Evolutionary conservation across 352 stramenopile species (phyloP), one percentile per base, ranked within the genome.

Genomic region (Pythium dissotocum): DNA sequence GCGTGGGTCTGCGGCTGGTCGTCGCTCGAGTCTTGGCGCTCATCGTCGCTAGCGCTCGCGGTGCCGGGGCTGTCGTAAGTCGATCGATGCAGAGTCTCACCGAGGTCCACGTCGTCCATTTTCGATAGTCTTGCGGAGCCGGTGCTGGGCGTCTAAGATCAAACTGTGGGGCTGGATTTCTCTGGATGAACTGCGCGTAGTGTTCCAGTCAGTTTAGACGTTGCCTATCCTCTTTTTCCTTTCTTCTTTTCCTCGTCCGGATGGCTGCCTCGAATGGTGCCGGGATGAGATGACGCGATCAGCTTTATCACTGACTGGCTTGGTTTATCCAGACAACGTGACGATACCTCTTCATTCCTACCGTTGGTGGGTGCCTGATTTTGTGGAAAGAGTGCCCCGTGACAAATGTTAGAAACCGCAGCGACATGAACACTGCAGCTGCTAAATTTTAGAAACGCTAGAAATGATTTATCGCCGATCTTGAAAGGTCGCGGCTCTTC

Each of bases 81-180:
- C 26, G 7, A 6, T 16, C 35, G 66, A 9, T 32, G 44, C 7
- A 16, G n/a, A n/a, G 46, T 44, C 1, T 72, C 66, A 28, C 66
- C 60, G 7, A 72, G 60, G 53, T 68, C 66, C 6, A 72, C 66
- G 35, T 72, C 66, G 16, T 72, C 66, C 66, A 72, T 72, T 24
- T 21, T 67, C 32, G n/a, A 49, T 21, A 58, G 30, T 36, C 24
- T 51, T 18, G 24, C 14, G 10, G 36, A 16, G 36, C 8, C 12
- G 7, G 16, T 12, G 7, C 36, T 16, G 7, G 7, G 36, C 16
- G 7, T 7, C 40, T 32, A 33, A 60, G 8, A 52, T 49, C 4
- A 24, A 16, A 24, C 40, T 49, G 8, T 14, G 38, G 3, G 38
- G 38, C 38, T 46, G 38, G 13, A 7, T n/a, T 9, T 24, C 6